Base-by-base conservation (phyloP, 768 basidiomycete genomes). In the Suillus decipiens region DNA sequence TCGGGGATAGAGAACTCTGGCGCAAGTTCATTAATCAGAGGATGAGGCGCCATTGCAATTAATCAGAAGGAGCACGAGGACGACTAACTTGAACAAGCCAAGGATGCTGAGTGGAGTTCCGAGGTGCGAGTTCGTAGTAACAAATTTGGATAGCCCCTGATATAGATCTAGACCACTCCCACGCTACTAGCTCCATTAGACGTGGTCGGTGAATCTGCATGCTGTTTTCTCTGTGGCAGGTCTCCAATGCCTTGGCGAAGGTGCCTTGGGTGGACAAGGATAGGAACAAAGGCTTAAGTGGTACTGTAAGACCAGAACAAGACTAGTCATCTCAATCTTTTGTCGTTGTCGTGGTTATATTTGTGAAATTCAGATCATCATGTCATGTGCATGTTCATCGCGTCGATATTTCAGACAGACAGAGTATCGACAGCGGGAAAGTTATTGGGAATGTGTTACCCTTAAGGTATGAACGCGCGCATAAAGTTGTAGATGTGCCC, bases 1-100 rank as follows among this genome's bases (percentile, higher is more conserved):
- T 89, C 86, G 37, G 78, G 82, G 5, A 95, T 80, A 17, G 85
- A 84, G 61, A 95, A 77, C 1, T 82, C 59, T 2, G 93, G 93
- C 0, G 90, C 92, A 15, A 73, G 72, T 70, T 89, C 81, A 50
- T 86, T 87, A 64, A 90, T 78, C 61, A 92, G 81, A 31, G 81
- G 71, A 64, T 85, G 78, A 59, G 78, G 75, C 51, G 80, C 69
- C 83, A 84, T 84, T 59, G 65, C 64, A 41, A 63, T 15, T 57
- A 36, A 36, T 45, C 61, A 62, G 36, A 47, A 22, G 60, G 53
- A 41, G 58, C 45, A 37, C 37, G 45, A 39, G 37, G 24, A 57
- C 24, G 24, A 41, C 19, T 53, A 12, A n/a, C n/a, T n/a, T n/a
- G n/a, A n/a, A 41, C 56, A 17, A 57, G 5, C 14, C 24, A 8